These are phyloP conservation scores for Chytridiales sp. DNA, from an alignment of 371 early-diverging fungal species.

Conservation along the genomic window DNA sequence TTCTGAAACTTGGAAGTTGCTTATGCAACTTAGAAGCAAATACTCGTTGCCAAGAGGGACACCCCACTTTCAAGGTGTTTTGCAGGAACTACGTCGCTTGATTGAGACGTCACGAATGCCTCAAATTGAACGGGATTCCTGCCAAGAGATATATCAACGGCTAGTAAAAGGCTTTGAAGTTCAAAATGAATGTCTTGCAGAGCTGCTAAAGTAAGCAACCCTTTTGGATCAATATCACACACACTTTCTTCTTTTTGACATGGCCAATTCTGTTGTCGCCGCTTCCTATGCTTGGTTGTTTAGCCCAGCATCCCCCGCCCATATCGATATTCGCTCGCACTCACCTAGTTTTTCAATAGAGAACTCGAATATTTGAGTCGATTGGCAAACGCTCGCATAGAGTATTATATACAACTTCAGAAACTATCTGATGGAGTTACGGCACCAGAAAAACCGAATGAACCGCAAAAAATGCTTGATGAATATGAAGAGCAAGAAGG, in stretches of 20 bases:
- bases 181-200: conserved; percentile 36
- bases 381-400: conserved; percentile 50
- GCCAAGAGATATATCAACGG: neutral
- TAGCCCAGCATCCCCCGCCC: neutral
- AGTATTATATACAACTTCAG: conserved; percentile 60
- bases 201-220: conserved; percentile 38
- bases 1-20: too few relatives aligned
- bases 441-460: conserved; percentile 17
- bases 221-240: neutral
- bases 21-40: too few relatives aligned
- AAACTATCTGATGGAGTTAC: conserved; percentile 51
- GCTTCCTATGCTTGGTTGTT: too few relatives aligned
- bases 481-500: conserved; percentile 8
- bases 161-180: conserved; percentile 8
- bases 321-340: neutral
- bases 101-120: neutral
- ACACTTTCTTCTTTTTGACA: neutral
- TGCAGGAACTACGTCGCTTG: conserved; percentile 6
- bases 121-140: neutral
- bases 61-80: neutral
- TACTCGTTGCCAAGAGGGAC: conserved; percentile 5
- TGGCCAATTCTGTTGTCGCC: neutral
- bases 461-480: neutral
- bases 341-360: conserved; percentile 22
- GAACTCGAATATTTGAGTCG: conserved; percentile 27